Percentiles rank a stretch among this genome's conserved stretches.
Evolutionary conservation across 2,329 filamentous ascomycete genomes (phyloP).

Genomic region (Penicillium freii): DNA sequence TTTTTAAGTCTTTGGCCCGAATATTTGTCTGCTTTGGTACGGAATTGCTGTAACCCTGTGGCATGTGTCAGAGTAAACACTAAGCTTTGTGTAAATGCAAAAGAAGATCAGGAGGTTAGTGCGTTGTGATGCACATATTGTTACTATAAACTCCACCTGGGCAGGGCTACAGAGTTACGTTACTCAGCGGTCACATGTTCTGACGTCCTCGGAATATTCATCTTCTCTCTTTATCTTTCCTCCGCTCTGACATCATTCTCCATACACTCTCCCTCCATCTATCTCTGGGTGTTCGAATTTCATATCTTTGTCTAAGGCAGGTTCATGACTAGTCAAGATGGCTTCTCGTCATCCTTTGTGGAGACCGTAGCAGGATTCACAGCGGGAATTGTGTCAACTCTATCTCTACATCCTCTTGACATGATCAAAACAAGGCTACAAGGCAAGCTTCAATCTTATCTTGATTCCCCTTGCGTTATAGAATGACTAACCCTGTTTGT

Average conservation of each 20-base stretch:
- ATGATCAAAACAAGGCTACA: constrained; percentile 96
- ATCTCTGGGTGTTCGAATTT: not conserved
- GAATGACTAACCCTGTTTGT: not conserved
- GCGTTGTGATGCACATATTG: not conserved
- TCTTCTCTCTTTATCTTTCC: not conserved
- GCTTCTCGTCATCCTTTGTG: constrained; percentile 72
- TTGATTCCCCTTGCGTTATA: not conserved
- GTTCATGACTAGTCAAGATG: constrained; percentile 49
- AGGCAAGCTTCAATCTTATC: constrained; percentile 51
- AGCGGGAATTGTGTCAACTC: constrained; percentile 80
- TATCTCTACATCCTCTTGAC: constrained; percentile 88
- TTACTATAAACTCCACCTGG: not conserved
- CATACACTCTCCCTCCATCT: not conserved
- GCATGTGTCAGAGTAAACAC: not conserved
- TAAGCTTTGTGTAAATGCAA: not conserved
- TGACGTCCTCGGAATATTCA: not conserved
- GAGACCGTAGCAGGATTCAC: constrained; percentile 88
- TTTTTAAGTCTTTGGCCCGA: not conserved
- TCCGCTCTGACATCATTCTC: not conserved
- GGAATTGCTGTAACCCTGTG: not conserved
- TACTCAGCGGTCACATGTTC: not conserved
- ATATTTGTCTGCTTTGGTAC: not conserved
- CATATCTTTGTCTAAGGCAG: not conserved
- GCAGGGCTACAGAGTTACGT: not conserved
- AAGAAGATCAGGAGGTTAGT: not conserved